phyloP scores from a whole-genome alignment of 345 rosid genomes.

The Brassica incana region DNA sequence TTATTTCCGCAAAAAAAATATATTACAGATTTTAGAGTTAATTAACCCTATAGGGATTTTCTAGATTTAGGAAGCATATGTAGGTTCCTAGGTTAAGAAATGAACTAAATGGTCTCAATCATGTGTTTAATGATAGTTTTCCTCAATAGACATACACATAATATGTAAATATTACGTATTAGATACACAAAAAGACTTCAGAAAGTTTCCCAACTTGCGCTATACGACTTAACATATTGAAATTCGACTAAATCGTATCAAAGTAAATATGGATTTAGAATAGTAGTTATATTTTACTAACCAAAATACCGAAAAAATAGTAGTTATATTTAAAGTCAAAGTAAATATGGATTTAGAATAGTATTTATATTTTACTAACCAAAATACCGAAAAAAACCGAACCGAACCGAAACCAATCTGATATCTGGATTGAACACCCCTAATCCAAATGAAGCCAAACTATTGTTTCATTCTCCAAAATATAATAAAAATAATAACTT shows the following conservation, averaged over 20 bases:
- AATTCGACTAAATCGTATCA: constrained; percentile 1
- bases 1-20: background rate
- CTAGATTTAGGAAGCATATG: background rate
- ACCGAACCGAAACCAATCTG: too few relatives aligned
- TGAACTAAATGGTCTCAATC: constrained; percentile 22
- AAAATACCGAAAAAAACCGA: too few relatives aligned
- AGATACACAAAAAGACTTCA: background rate
- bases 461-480: too few relatives aligned
- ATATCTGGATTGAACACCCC: too few relatives aligned
- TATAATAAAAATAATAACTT: too few relatives aligned
- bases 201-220: constrained; percentile 15
- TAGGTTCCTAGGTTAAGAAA: constrained; percentile 21
- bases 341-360: too few relatives aligned
- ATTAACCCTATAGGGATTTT: background rate
- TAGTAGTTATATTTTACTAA: too few relatives aligned
- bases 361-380: too few relatives aligned
- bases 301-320: too few relatives aligned
- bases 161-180: constrained; percentile 20
- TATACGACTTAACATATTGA: constrained; percentile 26
- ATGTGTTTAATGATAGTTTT: constrained; percentile 12
- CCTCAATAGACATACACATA: constrained; percentile 11
- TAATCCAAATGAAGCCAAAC: too few relatives aligned
- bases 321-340: too few relatives aligned
- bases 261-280: background rate
- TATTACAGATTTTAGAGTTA: background rate